phyloP scores from a whole-genome alignment of 2,329 filamentous ascomycete genomes.

The Dichotomopilus funicola region DNA sequence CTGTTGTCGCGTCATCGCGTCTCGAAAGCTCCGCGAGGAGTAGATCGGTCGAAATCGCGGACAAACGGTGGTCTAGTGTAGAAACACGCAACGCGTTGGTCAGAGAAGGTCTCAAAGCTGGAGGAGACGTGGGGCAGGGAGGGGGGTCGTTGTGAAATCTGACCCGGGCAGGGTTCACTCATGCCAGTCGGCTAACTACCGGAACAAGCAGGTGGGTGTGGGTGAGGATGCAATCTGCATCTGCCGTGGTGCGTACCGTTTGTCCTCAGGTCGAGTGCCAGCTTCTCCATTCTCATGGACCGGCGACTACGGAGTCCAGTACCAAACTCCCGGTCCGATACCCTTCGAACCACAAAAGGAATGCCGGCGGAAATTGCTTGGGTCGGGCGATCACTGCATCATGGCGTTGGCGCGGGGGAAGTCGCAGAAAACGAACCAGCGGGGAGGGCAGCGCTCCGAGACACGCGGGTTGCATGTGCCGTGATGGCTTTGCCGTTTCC shows the following conservation, averaged over 20 bases:
- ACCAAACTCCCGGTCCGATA: too few species aligned
- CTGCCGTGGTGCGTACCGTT: constrained; percentile 8
- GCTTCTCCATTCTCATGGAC: constrained; percentile 15
- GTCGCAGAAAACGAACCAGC: not conserved
- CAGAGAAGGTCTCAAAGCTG: not conserved
- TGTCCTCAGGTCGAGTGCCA: not conserved
- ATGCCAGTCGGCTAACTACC: too few species aligned
- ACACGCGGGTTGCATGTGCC: constrained; percentile 2
- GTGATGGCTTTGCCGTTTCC: not conserved
- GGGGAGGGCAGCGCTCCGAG: not conserved
- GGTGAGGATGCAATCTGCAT: too few species aligned
- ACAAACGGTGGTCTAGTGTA: constrained; percentile 35
- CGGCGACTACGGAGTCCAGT: too few species aligned
- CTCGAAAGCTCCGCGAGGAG: constrained; percentile 47
- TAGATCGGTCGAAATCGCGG: constrained; percentile 45
- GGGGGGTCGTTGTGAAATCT: too few species aligned
- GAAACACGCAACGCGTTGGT: not conserved
- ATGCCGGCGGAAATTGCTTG: not conserved
- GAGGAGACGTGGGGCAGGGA: not conserved
- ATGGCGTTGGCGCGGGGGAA: not conserved
- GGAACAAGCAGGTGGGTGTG: not conserved
- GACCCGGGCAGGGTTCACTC: too few species aligned
- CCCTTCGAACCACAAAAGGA: not conserved
- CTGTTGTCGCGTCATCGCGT: constrained; percentile 32
- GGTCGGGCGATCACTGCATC: constrained; percentile 9